Base-by-base conservation (phyloP, 129 eudicot species). In the Flaveria sonorensis region DNA sequence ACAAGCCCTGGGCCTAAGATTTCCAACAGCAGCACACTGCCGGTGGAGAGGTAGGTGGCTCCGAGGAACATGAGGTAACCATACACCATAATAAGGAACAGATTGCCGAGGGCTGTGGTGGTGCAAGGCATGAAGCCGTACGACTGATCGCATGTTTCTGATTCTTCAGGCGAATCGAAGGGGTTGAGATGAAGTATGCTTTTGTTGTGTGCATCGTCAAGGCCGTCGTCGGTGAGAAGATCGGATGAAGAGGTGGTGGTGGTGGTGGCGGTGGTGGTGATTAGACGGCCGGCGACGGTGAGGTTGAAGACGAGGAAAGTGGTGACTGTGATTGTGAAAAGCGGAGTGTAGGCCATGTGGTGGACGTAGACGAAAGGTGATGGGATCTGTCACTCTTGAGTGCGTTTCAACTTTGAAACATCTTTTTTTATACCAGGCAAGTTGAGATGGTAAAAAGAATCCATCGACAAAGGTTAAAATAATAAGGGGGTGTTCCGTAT, bases 91-190 rank as follows among this genome's bases (percentile, higher is more conserved):
- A 89, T 83, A 15, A 89, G 70, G 64, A 89, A 89, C 10, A 82
- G 52, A 14, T 85, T 89, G 4, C 95, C 95, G 0, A 85, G 24
- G 40, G 59, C 83, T 0, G 89, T 82, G 75, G 85, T 68, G 65
- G 95, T 89, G 75, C 95, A 89, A 6, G 95, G 91, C 86, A 89
- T 36, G 55, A 89, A 89, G 0, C 95, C 91, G 73, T 86, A 89
- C 10, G 89, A 77, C 77, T 85, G 89, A 45, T 89, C 88, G 63
- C 95, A 89, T 7, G 60, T 21, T 43, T 75, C 81, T 45, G 74
- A 28, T 45, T 77, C 84, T 30, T 77, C 83, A 3, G 75, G 67
- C 68, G 82, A 68, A 72, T 61, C 28, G 60, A 84, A 80, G 2
- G 76, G 80, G 18, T 52, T 74, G 71, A 71, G 64, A 47, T 76